Base-by-base conservation (phyloP, 495 filamentous ascomycete genomes). In the Pseudotulostoma volvatum region DNA sequence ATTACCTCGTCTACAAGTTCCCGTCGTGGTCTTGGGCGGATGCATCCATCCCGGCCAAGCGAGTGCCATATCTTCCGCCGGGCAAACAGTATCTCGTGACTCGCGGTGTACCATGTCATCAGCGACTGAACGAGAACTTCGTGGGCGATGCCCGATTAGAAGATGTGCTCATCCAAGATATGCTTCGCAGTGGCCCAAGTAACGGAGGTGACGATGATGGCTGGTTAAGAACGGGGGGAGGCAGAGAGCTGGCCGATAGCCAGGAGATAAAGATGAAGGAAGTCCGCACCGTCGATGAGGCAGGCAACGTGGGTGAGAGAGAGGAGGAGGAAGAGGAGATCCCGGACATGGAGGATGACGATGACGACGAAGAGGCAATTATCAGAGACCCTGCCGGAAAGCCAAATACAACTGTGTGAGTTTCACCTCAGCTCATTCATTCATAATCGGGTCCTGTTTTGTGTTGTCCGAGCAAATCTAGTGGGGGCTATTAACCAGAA, bases 1-100 rank as follows among this genome's bases (percentile, higher is more conserved):
- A 99, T 63, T 99, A 95, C 59, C 80, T 99, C 30, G 86, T 94
- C 52, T 93, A 88, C 75, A 96, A 94, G 65, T 99, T 99, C 60
- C 90, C 90, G 4, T 90, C 88, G 33, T 99, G 90, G 90, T 79
- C 83, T n/a, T 99, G 90, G 90, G 73, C 76, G 40, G 83, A 88
- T 47, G 87, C 87, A 34, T 83, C 86, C 7, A 71, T 72, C 14
- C 70, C 77, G 2, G 65, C 73, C 20, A 81, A 84, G 49, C 81
- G 87, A 34, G 81, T 81, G 13, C 58, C 66, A 36, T 81, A 93
- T 50, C 77, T 99, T 1, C 90, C 90, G 2, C 63, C 76, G 0
- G 84, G 78, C 0, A 99, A 99, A 59, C 90, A 99, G 70, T 99
- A 82, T 48, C 70, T 99, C 9, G 83, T 96, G 1, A 94, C 92